Conservation (phyloP, 345 rosid genomes). For the Ceriops zippeliana region DNA sequence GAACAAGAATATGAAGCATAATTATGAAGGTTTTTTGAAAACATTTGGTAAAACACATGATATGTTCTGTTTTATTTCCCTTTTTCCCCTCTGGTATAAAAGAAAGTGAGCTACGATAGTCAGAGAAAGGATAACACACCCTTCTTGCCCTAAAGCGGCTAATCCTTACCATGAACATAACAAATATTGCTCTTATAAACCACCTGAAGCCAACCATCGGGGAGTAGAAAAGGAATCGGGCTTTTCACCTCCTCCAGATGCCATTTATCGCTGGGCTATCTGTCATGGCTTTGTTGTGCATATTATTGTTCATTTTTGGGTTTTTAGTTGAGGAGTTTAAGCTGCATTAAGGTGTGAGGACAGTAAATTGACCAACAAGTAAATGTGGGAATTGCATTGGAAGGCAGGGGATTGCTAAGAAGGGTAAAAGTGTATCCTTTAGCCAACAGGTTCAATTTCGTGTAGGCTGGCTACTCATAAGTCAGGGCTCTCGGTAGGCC, state of each 20-base stretch:
- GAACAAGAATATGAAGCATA: neutral
- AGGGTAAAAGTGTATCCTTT: neutral
- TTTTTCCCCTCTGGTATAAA: conserved; percentile 28
- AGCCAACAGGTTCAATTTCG: neutral
- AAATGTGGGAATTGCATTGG: neutral
- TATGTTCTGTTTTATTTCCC: neutral
- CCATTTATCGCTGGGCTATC: neutral
- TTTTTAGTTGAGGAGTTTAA: neutral
- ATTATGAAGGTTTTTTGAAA: too few relatives aligned
- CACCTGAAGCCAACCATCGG: conserved; percentile 21
- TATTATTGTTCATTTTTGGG: neutral
- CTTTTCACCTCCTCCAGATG: conserved; percentile 19
- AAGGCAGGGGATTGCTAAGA: neutral
- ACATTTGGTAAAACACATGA: conserved; percentile 5
- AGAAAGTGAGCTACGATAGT: conserved; percentile 31
- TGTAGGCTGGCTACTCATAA: neutral
- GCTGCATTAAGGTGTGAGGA: neutral
- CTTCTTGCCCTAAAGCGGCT: conserved; percentile 43
- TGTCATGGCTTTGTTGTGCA: conserved; percentile 2
- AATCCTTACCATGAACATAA: conserved; percentile 59
- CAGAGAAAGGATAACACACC: conserved; percentile 34
- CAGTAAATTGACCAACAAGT: neutral
- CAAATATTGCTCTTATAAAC: conserved; percentile 41
- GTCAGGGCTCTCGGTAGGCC: too few relatives aligned
- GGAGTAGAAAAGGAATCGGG: conserved; percentile 45